Conservation (phyloP, 1,139 yeast genomes). For the Candida pseudocylindracea region DNA sequence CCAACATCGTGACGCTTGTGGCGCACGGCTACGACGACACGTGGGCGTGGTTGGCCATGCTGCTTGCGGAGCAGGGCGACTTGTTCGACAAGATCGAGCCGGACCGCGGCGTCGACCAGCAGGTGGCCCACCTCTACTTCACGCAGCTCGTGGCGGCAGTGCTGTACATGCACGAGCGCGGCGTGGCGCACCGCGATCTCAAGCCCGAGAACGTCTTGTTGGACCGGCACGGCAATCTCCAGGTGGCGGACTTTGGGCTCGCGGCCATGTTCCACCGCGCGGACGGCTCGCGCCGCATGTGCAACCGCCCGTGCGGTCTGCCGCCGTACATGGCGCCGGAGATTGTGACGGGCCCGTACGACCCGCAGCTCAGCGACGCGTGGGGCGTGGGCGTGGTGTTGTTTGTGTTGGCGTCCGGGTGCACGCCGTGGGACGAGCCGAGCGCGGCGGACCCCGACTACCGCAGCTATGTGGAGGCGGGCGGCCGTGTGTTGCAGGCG, state of each 20-base stretch:
- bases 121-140: conserved; percentile 57
- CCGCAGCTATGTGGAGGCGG: too few relatives aligned
- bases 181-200: conserved; percentile 74
- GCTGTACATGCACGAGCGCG: conserved; percentile 44
- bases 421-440: too few relatives aligned
- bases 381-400: conserved; percentile 80
- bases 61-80: conserved; percentile 89
- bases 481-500: too few relatives aligned
- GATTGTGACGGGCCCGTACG: conserved; percentile 63
- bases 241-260: conserved; percentile 80
- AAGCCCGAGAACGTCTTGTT: conserved; percentile 88
- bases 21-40: conserved; percentile 78
- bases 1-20: conserved; percentile 69
- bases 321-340: conserved; percentile 97
- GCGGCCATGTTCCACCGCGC: conserved; percentile 32
- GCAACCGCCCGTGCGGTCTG: conserved; percentile 61
- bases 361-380: conserved; percentile 79
- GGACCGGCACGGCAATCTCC: conserved; percentile 59
- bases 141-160: conserved; percentile 78
- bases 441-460: too few relatives aligned
- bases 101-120: conserved; percentile 29
- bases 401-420: too few relatives aligned
- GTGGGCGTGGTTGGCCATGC: conserved; percentile 59
- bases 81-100: conserved; percentile 58
- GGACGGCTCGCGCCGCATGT: conserved; percentile 68